phyloP scores from a whole-genome alignment of 2,329 filamentous ascomycete species.

The Nannizziopsis arthrosporioides region DNA sequence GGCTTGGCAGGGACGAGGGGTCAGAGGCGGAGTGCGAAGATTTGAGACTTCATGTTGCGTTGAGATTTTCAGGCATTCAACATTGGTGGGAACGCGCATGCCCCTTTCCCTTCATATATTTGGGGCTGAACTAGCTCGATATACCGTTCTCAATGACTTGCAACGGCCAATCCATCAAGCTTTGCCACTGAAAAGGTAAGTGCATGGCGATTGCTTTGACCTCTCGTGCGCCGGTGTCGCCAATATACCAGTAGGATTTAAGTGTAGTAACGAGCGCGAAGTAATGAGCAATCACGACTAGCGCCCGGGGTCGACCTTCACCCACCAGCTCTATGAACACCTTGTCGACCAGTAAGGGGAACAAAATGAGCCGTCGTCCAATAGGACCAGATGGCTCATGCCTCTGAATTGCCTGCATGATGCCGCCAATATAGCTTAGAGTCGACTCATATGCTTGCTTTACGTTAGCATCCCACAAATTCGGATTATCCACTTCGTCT shows the following conservation, averaged over 20 bases:
- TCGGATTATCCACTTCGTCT: neutral
- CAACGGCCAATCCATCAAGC: neutral
- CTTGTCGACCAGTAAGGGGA: conserved; percentile 2
- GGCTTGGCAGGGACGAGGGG: too few relatives aligned
- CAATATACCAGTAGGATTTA: conserved; percentile 2
- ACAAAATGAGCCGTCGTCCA: neutral
- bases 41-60: too few relatives aligned
- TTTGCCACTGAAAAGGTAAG: neutral
- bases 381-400: neutral
- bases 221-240: neutral
- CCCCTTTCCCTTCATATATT: too few relatives aligned
- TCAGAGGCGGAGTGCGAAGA: too few relatives aligned
- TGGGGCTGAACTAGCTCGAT: too few relatives aligned
- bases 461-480: neutral
- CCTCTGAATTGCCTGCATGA: neutral
- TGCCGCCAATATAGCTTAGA: neutral
- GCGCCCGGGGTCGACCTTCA: neutral
- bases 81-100: too few relatives aligned
- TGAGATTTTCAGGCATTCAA: too few relatives aligned
- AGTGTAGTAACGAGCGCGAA: neutral
- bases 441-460: neutral
- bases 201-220: conserved; percentile 1
- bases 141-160: neutral
- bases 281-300: conserved; percentile 1
- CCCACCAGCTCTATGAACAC: conserved; percentile 1